A percentile compares a stretch with the other conserved stretches of the same genome.
Evolutionary conservation across 2,329 filamentous ascomycete genomes (phyloP).

Genomic region (Trichophyton rubrum): DNA sequence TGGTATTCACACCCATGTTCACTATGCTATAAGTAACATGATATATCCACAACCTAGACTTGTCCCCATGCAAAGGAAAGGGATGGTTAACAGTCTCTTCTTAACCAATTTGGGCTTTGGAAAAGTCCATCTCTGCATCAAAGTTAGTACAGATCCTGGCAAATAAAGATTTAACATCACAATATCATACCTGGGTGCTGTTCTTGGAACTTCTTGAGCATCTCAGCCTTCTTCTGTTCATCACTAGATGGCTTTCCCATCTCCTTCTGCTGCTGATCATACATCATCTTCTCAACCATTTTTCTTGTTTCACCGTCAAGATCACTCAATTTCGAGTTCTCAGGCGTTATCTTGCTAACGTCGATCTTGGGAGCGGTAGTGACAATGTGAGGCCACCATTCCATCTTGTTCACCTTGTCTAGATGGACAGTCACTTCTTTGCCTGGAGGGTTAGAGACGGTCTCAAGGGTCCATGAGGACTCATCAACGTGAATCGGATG

Average conservation of each 20-base stretch:
- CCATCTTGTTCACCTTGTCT: slow-evolving; percentile 91
- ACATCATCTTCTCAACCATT: slow-evolving; percentile 99
- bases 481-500: slow-evolving; percentile 72
- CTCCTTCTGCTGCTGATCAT: slow-evolving; percentile 94
- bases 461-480: slow-evolving; percentile 82
- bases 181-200: slow-evolving; percentile 47
- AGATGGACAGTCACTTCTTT: slow-evolving; percentile 81
- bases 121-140: slow-evolving; percentile 52
- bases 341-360: slow-evolving; percentile 85
- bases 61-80: neutral
- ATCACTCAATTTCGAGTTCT: slow-evolving; percentile 82
- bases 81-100: neutral
- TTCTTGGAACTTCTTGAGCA: slow-evolving; percentile 82
- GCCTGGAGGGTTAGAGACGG: slow-evolving; percentile 41
- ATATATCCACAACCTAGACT: neutral
- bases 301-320: slow-evolving; percentile 85
- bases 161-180: slow-evolving; percentile 11
- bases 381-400: slow-evolving; percentile 95
- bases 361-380: slow-evolving; percentile 82
- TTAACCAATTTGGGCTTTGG: slow-evolving; percentile 49
- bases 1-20: neutral
- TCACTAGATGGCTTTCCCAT: slow-evolving; percentile 76
- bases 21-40: neutral
- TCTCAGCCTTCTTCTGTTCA: slow-evolving; percentile 87
- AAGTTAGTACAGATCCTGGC: slow-evolving; percentile 4